Base-by-base conservation (phyloP, 805 yeast genomes). In the Yarrowia alimentaria region DNA sequence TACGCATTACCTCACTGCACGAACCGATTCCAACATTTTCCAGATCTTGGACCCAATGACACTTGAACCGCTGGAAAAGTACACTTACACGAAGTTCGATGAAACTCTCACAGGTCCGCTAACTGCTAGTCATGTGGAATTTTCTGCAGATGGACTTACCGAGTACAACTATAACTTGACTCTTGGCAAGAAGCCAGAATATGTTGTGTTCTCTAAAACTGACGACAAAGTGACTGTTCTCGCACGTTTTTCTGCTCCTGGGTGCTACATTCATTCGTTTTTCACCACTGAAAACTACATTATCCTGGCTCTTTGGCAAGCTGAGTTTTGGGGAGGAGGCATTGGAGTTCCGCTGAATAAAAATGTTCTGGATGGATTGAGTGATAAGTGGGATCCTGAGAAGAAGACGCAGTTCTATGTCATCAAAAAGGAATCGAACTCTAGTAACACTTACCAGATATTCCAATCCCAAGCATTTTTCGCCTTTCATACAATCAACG, bases 241-340 rank as follows among this genome's bases (percentile, higher is more conserved):
- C 18, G 33, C 47, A 5, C 32, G 33, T 3, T 28, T 40, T 7
- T n/a, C 13, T 3, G 47, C 47, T 5, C 24, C 47, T 2, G 47
- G 47, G 6, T 6, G 13, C 9, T 40, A 40, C 6, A 10, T 40
- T 13, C 47, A 40, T 40, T 40, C 47, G 17, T 28, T 40, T 11
- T 40, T 32, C 33, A 40, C 47, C 11, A 40, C 47, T 3, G 33
- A 26, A 3, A 26, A 20, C 6, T 13, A 40, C 14, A 25, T 40
- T 10, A 20, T 40, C 5, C 10, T 40, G 9, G 47, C 33, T 28
- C 47, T 40, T n/a, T 40, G 47, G 47, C 47, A 40, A 16, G 47
- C 47, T 4, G 47, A 40, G 25, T 40, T 26, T 26, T 40, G 47
- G 47, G 47, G 26, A 18, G 33, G 33, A 14, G 47, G 47, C n/a